Conservation (phyloP, 768 basidiomycete genomes). For the Pulveroboletus frians region DNA sequence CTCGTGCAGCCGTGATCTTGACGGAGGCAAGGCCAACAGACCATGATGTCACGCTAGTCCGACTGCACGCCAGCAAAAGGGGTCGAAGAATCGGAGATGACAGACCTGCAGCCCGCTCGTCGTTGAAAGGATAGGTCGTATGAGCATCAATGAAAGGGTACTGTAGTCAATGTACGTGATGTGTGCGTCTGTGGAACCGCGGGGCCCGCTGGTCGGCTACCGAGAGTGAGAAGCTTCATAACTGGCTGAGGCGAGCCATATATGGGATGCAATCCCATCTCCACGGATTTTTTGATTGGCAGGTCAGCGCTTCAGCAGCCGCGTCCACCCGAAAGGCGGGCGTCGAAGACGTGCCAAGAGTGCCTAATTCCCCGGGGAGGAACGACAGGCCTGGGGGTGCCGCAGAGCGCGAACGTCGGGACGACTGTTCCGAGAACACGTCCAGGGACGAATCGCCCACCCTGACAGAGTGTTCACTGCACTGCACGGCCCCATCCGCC, state of each 20-base stretch:
- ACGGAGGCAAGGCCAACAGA: not conserved
- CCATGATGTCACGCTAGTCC: not conserved
- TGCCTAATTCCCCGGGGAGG: conserved; percentile 22
- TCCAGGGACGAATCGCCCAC: not conserved
- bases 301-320: conserved; percentile 3
- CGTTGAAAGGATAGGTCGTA: not conserved
- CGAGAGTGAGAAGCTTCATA: conserved; percentile 16
- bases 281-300: conserved; percentile 15
- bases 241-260: conserved; percentile 6
- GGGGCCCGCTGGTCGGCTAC: conserved; percentile 15
- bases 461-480: not conserved
- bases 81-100: conserved; percentile 3
- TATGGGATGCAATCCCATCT: not conserved
- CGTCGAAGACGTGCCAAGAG: not conserved
- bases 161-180: not conserved
- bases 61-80: not conserved
- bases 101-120: not conserved
- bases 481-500: conserved; percentile 5
- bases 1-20: conserved; percentile 10
- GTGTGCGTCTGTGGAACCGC: conserved; percentile 5
- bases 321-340: conserved; percentile 5
- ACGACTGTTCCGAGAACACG: conserved; percentile 12
- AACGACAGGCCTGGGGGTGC: conserved; percentile 1
- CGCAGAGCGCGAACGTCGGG: conserved; percentile 4
- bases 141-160: conserved; percentile 2